phyloP scores from a whole-genome alignment of 148 eudicot genomes.

The Fagopyrum tataricum region DNA sequence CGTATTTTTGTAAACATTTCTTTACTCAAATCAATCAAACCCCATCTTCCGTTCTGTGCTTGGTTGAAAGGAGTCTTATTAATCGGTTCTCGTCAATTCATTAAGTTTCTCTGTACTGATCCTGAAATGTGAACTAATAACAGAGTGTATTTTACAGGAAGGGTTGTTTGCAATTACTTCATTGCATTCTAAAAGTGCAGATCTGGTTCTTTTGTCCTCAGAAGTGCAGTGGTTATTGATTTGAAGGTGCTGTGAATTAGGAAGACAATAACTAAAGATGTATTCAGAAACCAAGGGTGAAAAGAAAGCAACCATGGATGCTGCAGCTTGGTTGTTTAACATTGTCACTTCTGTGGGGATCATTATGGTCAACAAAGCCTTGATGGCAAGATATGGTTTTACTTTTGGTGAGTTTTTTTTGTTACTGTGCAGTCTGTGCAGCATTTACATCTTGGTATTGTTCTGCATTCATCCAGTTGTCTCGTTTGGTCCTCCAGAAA shows the following conservation, averaged over 20 bases:
- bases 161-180: not conserved
- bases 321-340: constrained; percentile 21
- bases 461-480: not conserved
- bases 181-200: not conserved
- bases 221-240: constrained; percentile 1
- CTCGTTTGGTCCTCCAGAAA: not conserved
- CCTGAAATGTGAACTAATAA: not conserved
- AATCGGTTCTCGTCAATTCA: not conserved
- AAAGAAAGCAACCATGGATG: constrained; percentile 15
- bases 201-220: not conserved
- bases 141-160: constrained; percentile 1
- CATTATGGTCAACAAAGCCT: constrained; percentile 24
- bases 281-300: constrained; percentile 17
- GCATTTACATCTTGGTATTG: not conserved
- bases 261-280: constrained; percentile 8
- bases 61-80: not conserved
- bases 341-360: constrained; percentile 24
- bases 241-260: constrained; percentile 2
- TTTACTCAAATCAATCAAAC: not conserved
- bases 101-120: not conserved
- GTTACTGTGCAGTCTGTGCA: not conserved
- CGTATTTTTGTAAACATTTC: not conserved
- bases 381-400: constrained; percentile 24
- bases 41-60: not conserved
- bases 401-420: constrained; percentile 17